Evolutionary conservation across 2,329 filamentous ascomycete genomes (phyloP), one percentile per base, ranked within the genome.

Genomic region (Aspergillus udagawae): DNA sequence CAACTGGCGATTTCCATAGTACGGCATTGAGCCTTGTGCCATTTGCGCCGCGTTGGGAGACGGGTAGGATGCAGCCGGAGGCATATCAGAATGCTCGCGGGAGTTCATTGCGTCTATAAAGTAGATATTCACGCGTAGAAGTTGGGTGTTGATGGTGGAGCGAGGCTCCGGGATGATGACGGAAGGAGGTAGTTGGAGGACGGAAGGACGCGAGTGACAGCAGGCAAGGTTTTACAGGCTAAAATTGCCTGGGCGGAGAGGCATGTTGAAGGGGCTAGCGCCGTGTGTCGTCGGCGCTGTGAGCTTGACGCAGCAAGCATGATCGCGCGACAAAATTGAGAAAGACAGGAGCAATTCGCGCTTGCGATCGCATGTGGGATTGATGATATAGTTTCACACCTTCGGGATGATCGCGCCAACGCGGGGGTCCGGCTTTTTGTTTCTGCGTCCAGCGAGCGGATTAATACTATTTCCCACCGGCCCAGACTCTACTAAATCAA

Each of bases 11-110:
- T 75, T 75, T 50, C 67, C 65, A 62, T 76, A 77, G 65, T 77
- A 78, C 42, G 71, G 72, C 66, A 77, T 75, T 42, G 74, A 66
- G 44, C 73, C 73, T 63, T 78, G 76, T 44, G 68, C 68, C 67
- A 77, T 75, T 67, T 77, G 75, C 65, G 75, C 73, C 53, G 73
- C 70, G 63, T 76, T 77, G 45, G 75, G 73, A 12, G 75, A 77
- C 4, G 75, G 73, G 56, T 77, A 77, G n/a, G 75, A 77, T n/a
- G 70, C 68, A 27, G 70, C 70, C 65, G 75, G 71, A 69, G 74
- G 71, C 70, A 77, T 72, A 60, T 77, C 75, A 55, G 71, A 70
- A 55, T 75, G 73, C 55, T 77, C 74, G 64, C 75, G 69, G 41
- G 74, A 69, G 62, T 76, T 75, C 74, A 77, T 77, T 44, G 58